Evolutionary conservation across 345 rosid species (phyloP), one percentile per base, ranked within the genome.

Genomic region (Citrus trifoliata): DNA sequence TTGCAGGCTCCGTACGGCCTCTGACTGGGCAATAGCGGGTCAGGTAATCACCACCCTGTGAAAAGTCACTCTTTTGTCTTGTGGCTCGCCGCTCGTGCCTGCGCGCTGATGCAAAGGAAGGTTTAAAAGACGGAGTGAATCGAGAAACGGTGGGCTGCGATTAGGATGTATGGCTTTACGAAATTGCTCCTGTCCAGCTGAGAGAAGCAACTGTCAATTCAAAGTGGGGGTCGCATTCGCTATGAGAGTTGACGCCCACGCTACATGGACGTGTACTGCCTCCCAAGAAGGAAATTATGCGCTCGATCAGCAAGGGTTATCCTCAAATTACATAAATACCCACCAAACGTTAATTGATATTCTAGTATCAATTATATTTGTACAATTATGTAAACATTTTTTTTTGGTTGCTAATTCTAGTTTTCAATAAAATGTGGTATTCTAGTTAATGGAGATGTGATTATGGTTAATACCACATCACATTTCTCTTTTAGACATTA

Each of bases 1-100:
- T 38, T 4, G 7, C n/a, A n/a, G 8, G 6, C 1, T 53, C 65
- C 55, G 80, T 77, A 77, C 80, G 55, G 58, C 28, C 58, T 35
- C 59, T 77, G 74, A 58, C 67, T 27, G 6, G 80, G 60, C 33
- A 58, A 42, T 69, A 58, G 67, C 67, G 59, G 75, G 80, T 77
- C 46, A 6, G 24, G 51, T 46, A 1, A 18, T 16, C 6, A 10
- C 1, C 40, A 24, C 10, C 55, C 71, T 53, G 53, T 22, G 70
- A 14, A 19, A 33, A 3, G 3, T 37, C 6, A 46, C 51, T 46
- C 4, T n/a, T 38, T 51, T n/a, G n/a, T 24, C 73, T 67, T n/a
- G 73, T 67, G 51, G 55, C 51, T 76, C 33, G 33, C 33, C 33
- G 33, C 33, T 32, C 37, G 79, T 18, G 64, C 61, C 27, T 2